These are phyloP conservation scores for Myriosclerotinia duriaeana DNA, from an alignment of 2,329 filamentous ascomycete species.

Conservation along the genomic window DNA sequence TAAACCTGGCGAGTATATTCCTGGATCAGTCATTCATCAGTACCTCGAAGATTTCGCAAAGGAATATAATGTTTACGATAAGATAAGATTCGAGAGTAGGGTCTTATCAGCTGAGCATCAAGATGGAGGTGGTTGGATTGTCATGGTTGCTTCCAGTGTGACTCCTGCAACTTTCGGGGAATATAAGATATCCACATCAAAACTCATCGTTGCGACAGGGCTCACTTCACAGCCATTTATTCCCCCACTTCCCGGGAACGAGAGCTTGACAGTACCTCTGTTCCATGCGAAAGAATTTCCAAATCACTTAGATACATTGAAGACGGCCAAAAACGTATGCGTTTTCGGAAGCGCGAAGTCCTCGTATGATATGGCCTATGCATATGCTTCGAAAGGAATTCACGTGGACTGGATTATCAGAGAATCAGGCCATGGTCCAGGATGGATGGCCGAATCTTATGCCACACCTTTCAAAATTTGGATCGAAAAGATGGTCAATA, in stretches of 20 bases:
- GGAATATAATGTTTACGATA: constrained; percentile 50
- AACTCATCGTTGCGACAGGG: constrained; percentile 56
- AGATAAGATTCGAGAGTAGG: constrained; percentile 51
- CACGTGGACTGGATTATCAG: constrained; percentile 62
- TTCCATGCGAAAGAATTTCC: constrained; percentile 53
- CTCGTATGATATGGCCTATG: constrained; percentile 64
- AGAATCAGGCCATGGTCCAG: constrained; percentile 56
- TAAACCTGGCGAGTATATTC: constrained; percentile 55
- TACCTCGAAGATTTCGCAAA: constrained; percentile 59
- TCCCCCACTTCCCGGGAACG: constrained; percentile 49
- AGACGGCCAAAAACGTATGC: constrained; percentile 48
- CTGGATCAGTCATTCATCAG: constrained; percentile 53
- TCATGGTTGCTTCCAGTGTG: constrained; percentile 36
- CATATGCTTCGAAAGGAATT: constrained; percentile 56
- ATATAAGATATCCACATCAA: constrained; percentile 43
- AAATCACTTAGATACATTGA: constrained; percentile 45
- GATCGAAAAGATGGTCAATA: constrained; percentile 66
- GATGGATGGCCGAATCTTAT: constrained; percentile 58
- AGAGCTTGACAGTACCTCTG: constrained; percentile 47
- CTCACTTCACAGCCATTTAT: constrained; percentile 52
- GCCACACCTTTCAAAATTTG: constrained; percentile 67
- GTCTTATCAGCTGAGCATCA: constrained; percentile 50
- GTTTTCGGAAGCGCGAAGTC: constrained; percentile 65
- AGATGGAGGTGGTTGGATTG: constrained; percentile 46
- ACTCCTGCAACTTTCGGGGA: constrained; percentile 22